Percentiles rank a stretch among this genome's conserved stretches.
These are phyloP conservation scores for Picea abies DNA, from an alignment of 83 land plant genomes.

Conservation along the genomic window DNA sequence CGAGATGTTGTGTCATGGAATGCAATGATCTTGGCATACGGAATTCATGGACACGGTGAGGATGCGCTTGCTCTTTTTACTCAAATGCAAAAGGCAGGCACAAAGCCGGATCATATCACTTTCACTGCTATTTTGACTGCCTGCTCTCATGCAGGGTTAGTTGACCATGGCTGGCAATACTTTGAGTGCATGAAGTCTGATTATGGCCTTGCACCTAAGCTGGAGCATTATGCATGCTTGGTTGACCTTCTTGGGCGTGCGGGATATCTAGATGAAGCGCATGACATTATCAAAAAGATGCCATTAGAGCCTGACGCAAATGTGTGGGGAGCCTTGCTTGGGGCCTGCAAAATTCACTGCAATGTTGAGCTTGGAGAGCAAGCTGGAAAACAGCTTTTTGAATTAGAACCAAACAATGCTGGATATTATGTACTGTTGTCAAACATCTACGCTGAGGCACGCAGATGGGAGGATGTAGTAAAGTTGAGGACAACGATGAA, in stretches of 20 bases:
- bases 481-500: neutral
- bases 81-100: too few relatives aligned
- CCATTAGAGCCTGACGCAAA: neutral
- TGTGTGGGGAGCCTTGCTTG: neutral
- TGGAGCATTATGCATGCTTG: conserved; percentile 6
- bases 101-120: too few relatives aligned
- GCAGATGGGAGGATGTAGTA: neutral
- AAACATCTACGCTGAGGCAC: neutral
- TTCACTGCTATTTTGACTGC: too few relatives aligned
- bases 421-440: neutral
- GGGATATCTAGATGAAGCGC: neutral
- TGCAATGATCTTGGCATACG: too few relatives aligned
- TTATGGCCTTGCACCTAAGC: neutral
- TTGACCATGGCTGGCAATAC: too few relatives aligned
- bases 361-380: neutral
- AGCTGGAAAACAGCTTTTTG: neutral
- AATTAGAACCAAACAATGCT: neutral
- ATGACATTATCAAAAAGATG: conserved; percentile 3
- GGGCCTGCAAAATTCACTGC: neutral
- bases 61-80: too few relatives aligned
- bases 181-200: neutral
- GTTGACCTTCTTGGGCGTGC: conserved; percentile 7
- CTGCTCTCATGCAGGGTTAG: too few relatives aligned
- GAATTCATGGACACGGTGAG: too few relatives aligned
- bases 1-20: too few relatives aligned